Evolutionary conservation across 352 stramenopile genomes (phyloP), one percentile per base, ranked within the genome.

Genomic region (Globisporangium viniferum): DNA sequence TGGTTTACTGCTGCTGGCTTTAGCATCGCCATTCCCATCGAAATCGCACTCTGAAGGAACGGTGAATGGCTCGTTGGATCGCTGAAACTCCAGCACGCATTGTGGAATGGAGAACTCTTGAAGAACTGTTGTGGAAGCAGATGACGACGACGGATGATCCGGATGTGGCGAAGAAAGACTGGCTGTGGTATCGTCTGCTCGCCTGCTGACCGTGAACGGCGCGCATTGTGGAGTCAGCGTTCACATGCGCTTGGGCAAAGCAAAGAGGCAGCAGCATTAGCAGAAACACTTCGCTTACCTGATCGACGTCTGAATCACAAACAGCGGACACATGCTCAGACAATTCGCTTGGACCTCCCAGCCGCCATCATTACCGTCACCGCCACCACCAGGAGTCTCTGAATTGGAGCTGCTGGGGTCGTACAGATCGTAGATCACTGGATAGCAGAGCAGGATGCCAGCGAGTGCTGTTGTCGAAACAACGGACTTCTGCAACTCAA

Each of bases 81-180:
- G 54, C 53, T 5, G 20, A n/a, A 1, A 41, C 24, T 66, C 18
- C 18, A 83, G 49, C 55, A 88, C 58, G 58, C 80, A 72, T 35
- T 80, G 69, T 24, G 82, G 82, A 10, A 86, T 64, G 6, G 82
- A 87, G 66, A 91, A 89, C 49, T 87, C 77, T 22, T 81, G 78
- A 20, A 90, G 62, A 33, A 53, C 24, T 2, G 76, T 63, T 66
- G 60, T 62, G 59, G 69, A 31, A 36, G 49, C 10, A 18, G 22
- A 22, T 39, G 18, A n/a, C 36, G 31, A 22, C 39, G 24, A n/a
- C 29, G 29, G n/a, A 68, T n/a, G 36, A 55, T 61, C 18, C 8
- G 9, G 14, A 31, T 64, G 33, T 39, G 7, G 9, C 14, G 64
- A 33, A 36, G 54, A 48, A n/a, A 14, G 15, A 36, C 51, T 54